Evolutionary conservation across 176 grass and related monocot species (phyloP).

Genomic region (Chloris gayana): DNA sequence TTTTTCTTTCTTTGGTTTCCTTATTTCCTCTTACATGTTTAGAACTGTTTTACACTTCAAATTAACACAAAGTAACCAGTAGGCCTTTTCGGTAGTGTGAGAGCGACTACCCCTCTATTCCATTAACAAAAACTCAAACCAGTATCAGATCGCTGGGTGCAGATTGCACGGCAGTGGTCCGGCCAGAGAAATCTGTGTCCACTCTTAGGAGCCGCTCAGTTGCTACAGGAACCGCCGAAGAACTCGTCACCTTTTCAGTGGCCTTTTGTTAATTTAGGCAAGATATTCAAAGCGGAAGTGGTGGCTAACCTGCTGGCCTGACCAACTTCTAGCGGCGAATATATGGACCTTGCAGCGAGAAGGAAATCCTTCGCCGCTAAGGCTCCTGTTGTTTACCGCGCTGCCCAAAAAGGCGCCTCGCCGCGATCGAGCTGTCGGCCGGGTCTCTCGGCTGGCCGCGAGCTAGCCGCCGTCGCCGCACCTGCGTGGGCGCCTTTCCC

Average conservation of each 20-base stretch:
- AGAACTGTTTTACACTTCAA: no score
- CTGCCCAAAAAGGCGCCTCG: neutral
- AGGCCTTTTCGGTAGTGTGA: no score
- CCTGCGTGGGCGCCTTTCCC: neutral
- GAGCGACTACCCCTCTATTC: no score
- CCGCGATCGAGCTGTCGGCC: neutral
- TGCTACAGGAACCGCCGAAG: neutral
- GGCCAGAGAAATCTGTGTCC: no score
- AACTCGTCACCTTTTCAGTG: neutral
- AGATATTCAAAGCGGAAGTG: neutral
- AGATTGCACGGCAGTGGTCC: no score
- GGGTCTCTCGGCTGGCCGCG: neutral
- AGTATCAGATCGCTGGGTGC: no score
- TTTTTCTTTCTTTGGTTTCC: no score
- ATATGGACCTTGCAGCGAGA: neutral
- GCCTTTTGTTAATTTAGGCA: neutral
- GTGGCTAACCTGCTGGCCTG: neutral
- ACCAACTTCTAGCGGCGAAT: neutral
- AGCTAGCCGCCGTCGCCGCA: neutral
- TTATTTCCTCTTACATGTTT: no score
- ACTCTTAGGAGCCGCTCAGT: no score
- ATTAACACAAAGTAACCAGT: no score
- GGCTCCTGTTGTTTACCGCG: neutral
- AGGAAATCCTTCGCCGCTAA: constrained; percentile 41
- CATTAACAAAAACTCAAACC: no score